A percentile compares a stretch with the other conserved stretches of the same genome.
Conservation (phyloP, 306 rosid genomes). For the Corylus heterophylla region DNA sequence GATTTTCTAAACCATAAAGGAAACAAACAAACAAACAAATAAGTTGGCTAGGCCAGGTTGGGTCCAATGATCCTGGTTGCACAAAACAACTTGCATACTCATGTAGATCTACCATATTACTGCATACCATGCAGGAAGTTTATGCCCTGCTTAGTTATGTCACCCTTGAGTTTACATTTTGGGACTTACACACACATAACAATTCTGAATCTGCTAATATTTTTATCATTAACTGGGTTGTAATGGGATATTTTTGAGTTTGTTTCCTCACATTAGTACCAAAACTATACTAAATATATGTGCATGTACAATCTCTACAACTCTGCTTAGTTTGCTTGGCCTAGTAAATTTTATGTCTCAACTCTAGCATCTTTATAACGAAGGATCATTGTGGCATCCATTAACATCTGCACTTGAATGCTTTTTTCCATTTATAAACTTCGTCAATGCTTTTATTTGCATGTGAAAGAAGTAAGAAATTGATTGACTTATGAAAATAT, state of each 20-base stretch:
- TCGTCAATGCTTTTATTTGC: background rate
- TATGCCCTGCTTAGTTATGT: too few relatives aligned
- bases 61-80: too few relatives aligned
- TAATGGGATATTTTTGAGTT: background rate
- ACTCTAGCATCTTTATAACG: too few relatives aligned
- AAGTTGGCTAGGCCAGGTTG: too few relatives aligned
- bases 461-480: background rate
- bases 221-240: background rate
- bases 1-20: too few relatives aligned
- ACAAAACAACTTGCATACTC: too few relatives aligned
- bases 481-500: background rate
- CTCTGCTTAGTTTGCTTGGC: background rate
- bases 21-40: too few relatives aligned
- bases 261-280: background rate
- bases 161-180: too few relatives aligned
- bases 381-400: background rate
- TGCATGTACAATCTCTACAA: background rate
- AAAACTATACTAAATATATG: background rate
- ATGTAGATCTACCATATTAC: too few relatives aligned
- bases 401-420: background rate
- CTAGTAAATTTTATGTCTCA: too few relatives aligned
- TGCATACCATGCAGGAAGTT: too few relatives aligned
- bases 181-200: too few relatives aligned
- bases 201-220: background rate
- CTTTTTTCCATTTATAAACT: background rate